These are phyloP conservation scores for Aspergillus pseudoterreus DNA, from an alignment of 2,329 filamentous ascomycete species.

Conservation along the genomic window DNA sequence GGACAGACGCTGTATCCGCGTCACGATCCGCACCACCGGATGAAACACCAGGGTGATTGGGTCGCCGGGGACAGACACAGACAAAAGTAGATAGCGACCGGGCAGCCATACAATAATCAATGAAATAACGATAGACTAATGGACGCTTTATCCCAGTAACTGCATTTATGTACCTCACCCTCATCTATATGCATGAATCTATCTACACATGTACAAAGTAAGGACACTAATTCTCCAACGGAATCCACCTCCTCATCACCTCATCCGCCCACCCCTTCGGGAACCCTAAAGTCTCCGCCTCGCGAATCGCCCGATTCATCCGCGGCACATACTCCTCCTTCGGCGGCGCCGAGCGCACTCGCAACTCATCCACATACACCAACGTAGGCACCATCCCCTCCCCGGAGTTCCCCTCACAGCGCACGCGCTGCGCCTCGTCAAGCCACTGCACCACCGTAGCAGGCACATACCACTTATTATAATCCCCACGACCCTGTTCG, in stretches of 20 bases:
- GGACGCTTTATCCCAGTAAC: background rate
- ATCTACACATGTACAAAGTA: background rate
- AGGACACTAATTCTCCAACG: constrained; percentile 10
- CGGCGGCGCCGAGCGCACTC: constrained; percentile 28
- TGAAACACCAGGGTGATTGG: constrained; percentile 1
- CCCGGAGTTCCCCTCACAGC: constrained; percentile 3
- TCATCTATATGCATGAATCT: background rate
- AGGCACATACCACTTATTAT: constrained; percentile 38
- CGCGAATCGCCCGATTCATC: constrained; percentile 42
- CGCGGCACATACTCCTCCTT: constrained; percentile 38
- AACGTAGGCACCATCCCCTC: constrained; percentile 22
- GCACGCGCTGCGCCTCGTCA: constrained; percentile 15
- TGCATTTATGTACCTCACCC: background rate
- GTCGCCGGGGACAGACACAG: too few species aligned
- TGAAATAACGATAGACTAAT: background rate
- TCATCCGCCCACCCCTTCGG: constrained; percentile 32
- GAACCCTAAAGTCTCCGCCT: constrained; percentile 34
- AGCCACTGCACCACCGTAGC: constrained; percentile 31
- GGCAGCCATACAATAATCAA: background rate
- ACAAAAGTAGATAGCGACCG: background rate
- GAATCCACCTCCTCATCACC: constrained; percentile 39
- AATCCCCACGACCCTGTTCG: constrained; percentile 31
- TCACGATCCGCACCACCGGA: background rate
- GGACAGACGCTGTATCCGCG: background rate
- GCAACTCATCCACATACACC: constrained; percentile 42